These are phyloP conservation scores for Phytophthora sojae DNA, from an alignment of 352 stramenopile species.

Conservation along the genomic window DNA sequence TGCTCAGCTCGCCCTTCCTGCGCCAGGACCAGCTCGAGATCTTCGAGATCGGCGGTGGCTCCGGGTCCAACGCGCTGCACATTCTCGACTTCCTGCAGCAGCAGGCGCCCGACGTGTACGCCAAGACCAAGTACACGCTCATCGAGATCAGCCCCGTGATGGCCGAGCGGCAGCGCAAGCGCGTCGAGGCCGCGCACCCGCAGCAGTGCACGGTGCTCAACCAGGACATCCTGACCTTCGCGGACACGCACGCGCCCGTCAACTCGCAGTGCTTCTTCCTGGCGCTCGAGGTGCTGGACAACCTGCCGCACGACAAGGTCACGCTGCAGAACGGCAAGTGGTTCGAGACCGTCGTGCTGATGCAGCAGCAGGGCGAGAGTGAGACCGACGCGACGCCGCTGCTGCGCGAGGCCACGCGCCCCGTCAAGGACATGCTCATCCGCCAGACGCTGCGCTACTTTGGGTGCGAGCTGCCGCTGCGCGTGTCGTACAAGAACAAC, in stretches of 20 bases:
- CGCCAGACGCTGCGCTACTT: constrained; percentile 77
- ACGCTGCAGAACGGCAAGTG: constrained; percentile 76
- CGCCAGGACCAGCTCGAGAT: constrained; percentile 63
- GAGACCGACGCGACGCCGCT: constrained; percentile 11
- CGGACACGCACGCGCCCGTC: constrained; percentile 59
- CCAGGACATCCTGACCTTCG: constrained; percentile 82
- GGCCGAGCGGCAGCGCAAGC: constrained; percentile 77
- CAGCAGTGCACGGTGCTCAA: constrained; percentile 79
- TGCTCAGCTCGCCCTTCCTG: constrained; percentile 78
- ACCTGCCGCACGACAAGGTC: constrained; percentile 93
- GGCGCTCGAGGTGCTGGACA: constrained; percentile 92
- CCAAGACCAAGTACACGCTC: constrained; percentile 92
- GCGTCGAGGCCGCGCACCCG: constrained; percentile 66
- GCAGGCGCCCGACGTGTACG: constrained; percentile 94
- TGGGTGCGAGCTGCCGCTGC: constrained; percentile 75
- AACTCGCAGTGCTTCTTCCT: constrained; percentile 80
- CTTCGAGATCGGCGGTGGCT: constrained; percentile 89
- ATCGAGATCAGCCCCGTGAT: constrained; percentile 92
- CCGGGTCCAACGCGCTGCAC: constrained; percentile 90
- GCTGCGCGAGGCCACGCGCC: constrained; percentile 59
- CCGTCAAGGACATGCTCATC: constrained; percentile 76
- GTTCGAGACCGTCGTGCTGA: constrained; percentile 74
- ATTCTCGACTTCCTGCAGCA: constrained; percentile 95
- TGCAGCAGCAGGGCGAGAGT: constrained; percentile 1
- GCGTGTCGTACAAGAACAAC: constrained; percentile 71